Evolutionary conservation across 2,329 filamentous ascomycete genomes (phyloP).

Genomic region (Mollisia scopiformis): DNA sequence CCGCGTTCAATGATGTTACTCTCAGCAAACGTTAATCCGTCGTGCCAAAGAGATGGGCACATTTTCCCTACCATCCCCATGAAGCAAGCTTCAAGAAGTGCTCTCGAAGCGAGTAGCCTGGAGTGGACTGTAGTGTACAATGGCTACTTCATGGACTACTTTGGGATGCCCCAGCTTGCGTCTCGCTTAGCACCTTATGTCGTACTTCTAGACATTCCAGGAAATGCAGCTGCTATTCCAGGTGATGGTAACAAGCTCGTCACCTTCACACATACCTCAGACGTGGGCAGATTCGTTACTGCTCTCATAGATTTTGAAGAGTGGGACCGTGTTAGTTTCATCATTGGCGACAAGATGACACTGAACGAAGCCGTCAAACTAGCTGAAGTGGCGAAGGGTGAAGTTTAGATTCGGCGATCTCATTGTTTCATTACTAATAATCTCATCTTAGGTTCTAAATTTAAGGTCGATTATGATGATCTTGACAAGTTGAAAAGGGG

Average conservation of each 20-base stretch:
- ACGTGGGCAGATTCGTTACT: conserved; percentile 31
- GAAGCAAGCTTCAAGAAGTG: too few relatives aligned
- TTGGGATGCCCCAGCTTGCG: conserved; percentile 19
- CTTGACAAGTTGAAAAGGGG: conserved; percentile 26
- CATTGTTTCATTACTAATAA: not conserved
- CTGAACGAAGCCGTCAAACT: conserved; percentile 31
- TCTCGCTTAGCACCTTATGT: conserved; percentile 23
- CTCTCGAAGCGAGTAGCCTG: conserved; percentile 8
- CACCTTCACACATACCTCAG: conserved; percentile 30
- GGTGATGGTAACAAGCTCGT: conserved; percentile 26
- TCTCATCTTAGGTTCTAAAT: conserved; percentile 17
- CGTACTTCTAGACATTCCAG: conserved; percentile 25
- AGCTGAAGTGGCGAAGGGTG: conserved; percentile 22
- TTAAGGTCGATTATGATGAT: conserved; percentile 32
- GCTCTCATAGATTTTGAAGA: conserved; percentile 17
- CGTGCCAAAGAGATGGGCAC: too few relatives aligned
- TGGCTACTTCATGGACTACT: conserved; percentile 29
- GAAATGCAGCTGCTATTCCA: conserved; percentile 29
- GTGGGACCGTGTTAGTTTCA: conserved; percentile 26
- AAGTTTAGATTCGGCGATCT: not conserved
- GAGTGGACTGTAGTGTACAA: conserved; percentile 27
- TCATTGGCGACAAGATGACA: conserved; percentile 32
- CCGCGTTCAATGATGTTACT: too few relatives aligned
- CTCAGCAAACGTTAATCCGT: too few relatives aligned
- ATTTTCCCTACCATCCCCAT: too few relatives aligned